Base-by-base conservation (phyloP, 2,329 filamentous ascomycete genomes). In the Huntiella abstrusa region DNA sequence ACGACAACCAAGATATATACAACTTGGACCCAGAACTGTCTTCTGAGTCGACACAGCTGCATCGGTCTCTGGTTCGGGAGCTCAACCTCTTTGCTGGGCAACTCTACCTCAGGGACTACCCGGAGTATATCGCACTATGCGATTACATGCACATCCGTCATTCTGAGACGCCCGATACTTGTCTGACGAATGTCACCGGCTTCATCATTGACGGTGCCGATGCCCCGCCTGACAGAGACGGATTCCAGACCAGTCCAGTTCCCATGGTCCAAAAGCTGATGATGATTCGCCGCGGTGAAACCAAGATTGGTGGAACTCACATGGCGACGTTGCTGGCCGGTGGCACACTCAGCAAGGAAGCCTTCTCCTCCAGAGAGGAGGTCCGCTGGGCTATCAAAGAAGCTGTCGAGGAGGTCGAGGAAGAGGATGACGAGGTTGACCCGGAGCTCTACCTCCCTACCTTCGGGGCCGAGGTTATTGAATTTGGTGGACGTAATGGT, bases 61-160 rank as follows among this genome's bases (percentile, higher is more conserved):
- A 28, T 10, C 22, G 8, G 22, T 28, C 22, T 28, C 22, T 28
- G 7, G 56, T 60, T 0, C 58, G 63, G 0, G 63, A 73, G 47
- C 63, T 84, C 0, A 78, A 80, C 38, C 58, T 84, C 0, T 83
- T 85, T 46, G 64, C 80, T 0, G 80, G 80, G 0, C 75, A 80
- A 46, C 62, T 83, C 0, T 84, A 83, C 52, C 61, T 83, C 7
- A 57, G 55, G 0, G 66, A 63, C 0, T 71, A 65, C 38, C 49
- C 59, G 0, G 69, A 81, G 44, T 85, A 83, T 51, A 51, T 56
- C 0, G 55, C 60, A 1, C 54, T 69, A 0, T 78, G 74, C 49
- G 55, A 61, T 1, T 67, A 66, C 36, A 28, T 28, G 22, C 22
- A 28, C 6, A 28, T 28, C 22, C 22, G 22, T 3, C 22, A 28